Evolutionary conservation across 495 filamentous ascomycete species (phyloP), one percentile per base, ranked within the genome.

Genomic region (Pyronema domesticum): DNA sequence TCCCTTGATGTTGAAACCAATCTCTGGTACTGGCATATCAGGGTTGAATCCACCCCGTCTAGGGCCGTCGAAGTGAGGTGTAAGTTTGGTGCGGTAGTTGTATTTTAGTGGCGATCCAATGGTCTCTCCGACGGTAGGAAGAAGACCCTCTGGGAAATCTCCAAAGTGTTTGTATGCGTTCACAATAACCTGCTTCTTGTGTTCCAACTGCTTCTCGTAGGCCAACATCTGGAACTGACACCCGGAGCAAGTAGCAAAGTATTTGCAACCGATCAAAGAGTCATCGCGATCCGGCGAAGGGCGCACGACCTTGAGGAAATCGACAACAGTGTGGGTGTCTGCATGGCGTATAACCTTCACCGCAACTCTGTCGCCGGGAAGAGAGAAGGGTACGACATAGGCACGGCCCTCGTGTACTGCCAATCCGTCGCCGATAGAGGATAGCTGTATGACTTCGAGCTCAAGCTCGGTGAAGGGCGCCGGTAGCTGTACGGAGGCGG

Each of bases 181-280:
- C 65, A 91, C 85, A 33, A 98, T 81, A 52, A 95, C 82, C 47
- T 74, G 71, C 65, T 76, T 80, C 72, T 98, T 98, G 62, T 87
- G 82, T 35, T 72, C 74, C 33, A 98, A 74, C 66, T 98, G 91
- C 54, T 85, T 80, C 33, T 75, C 70, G 68, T 98, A 98, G 42
- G 86, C 77, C 54, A 98, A 77, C 86, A 95, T 95, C 68, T 98
- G 91, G 65, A 95, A 85, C 70, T 96, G 93, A 63, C 91, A 98
- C 4, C 91, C 91, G 0, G 85, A 85, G 67, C 91, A 98, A 51
- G 73, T 76, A 35, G 75, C 68, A 63, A 98, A 98, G 70, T 96
- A 96, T 59, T 76, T 72, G 72, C 91, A 98, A 44, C 73, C 69
- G 60, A 94, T 75, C 1, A 79, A 73, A 44, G 71, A 74, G 63